Percentiles rank a stretch among this genome's conserved stretches.
These are phyloP conservation scores for Phaffia rhodozyma DNA, from an alignment of 1,284 basidiomycete genomes.

Conservation along the genomic window DNA sequence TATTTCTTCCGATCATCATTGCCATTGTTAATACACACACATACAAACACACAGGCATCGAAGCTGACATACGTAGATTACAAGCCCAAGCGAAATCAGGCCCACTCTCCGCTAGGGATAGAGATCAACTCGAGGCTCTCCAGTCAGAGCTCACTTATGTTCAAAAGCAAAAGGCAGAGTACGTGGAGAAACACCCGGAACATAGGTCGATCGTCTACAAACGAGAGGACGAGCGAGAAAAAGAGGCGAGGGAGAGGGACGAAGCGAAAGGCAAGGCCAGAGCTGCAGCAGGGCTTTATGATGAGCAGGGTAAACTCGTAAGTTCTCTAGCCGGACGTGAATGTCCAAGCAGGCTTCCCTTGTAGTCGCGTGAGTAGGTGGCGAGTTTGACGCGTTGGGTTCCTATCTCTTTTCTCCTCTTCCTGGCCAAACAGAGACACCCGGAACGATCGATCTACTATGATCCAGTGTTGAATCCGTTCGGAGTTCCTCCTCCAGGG, in stretches of 20 bases:
- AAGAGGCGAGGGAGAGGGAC: conserved; percentile 34
- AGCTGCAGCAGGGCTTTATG: conserved; percentile 28
- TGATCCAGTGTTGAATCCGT: conserved; percentile 85
- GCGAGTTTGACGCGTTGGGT: neutral
- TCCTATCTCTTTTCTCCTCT: too few species aligned
- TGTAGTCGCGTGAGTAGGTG: neutral
- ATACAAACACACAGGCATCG: conserved; percentile 28
- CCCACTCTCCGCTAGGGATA: conserved; percentile 26
- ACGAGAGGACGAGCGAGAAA: conserved; percentile 32
- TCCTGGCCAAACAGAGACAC: conserved; percentile 45
- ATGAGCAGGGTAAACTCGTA: conserved; percentile 17
- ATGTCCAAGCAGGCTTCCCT: neutral
- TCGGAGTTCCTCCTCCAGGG: conserved; percentile 87
- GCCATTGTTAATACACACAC: neutral
- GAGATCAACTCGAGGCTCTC: conserved; percentile 40
- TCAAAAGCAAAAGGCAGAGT: conserved; percentile 73
- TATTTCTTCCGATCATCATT: too few species aligned
- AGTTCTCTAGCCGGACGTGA: conserved; percentile 11
- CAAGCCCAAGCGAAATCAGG: conserved; percentile 23
- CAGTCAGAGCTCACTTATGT: conserved; percentile 67
- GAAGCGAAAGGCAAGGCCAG: conserved; percentile 24
- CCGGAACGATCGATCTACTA: conserved; percentile 86
- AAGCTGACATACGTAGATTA: conserved; percentile 30
- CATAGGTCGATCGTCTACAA: conserved; percentile 62
- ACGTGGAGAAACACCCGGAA: conserved; percentile 81